Evolutionary conservation across 257 asterid genomes (phyloP).

Genomic region (Rauvolfia tetraphylla): DNA sequence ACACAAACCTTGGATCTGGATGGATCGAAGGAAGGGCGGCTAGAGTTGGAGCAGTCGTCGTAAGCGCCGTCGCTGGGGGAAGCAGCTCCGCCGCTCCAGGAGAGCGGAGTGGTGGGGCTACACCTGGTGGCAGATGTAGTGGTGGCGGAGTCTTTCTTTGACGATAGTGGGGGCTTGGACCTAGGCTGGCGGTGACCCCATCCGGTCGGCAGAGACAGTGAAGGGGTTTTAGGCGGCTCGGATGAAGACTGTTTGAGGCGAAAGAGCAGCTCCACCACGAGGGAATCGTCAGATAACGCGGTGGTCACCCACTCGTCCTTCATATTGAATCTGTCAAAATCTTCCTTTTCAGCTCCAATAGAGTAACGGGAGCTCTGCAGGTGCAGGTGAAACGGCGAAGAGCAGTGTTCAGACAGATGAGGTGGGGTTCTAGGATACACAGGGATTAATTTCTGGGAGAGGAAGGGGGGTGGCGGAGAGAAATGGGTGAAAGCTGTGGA

Average conservation of each 20-base stretch:
- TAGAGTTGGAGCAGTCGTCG: conserved; percentile 24
- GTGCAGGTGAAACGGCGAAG: background rate
- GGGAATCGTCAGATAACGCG: conserved; percentile 34
- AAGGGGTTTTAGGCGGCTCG: background rate
- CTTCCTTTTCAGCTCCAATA: background rate
- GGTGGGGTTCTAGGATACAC: background rate
- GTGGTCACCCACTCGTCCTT: conserved; percentile 39
- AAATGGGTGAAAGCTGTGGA: background rate
- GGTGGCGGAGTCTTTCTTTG: conserved; percentile 23
- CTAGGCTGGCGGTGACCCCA: conserved; percentile 41
- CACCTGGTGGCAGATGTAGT: conserved; percentile 27
- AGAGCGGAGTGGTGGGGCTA: conserved; percentile 46
- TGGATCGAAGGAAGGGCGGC: conserved; percentile 26
- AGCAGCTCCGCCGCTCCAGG: conserved; percentile 40
- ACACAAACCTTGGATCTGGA: conserved; percentile 44
- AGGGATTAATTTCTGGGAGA: background rate
- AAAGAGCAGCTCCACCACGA: conserved; percentile 36
- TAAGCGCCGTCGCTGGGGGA: conserved; percentile 36
- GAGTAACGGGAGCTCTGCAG: background rate
- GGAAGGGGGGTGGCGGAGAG: conserved; percentile 6
- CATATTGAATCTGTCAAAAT: conserved; percentile 9
- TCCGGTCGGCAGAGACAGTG: conserved; percentile 19
- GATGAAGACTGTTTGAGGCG: conserved; percentile 29
- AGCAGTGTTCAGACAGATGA: no score
- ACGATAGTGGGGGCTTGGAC: conserved; percentile 24